Conservation (phyloP, 345 rosid species). For the Xanthoceras sorbifolium region DNA sequence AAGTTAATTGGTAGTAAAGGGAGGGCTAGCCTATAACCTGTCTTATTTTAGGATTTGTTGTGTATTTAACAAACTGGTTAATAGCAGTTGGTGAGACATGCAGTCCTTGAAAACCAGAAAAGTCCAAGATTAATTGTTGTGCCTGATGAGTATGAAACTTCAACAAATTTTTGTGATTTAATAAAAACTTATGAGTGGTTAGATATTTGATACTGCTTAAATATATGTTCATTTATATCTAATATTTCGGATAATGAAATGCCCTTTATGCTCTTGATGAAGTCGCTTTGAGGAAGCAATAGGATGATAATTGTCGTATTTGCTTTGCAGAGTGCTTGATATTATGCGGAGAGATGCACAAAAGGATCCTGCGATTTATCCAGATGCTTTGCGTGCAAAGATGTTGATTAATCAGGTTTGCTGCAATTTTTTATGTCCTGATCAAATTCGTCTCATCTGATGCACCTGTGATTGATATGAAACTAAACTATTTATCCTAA, state of each 20-base stretch:
- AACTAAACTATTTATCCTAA: background rate
- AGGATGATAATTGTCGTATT: conserved; percentile 9
- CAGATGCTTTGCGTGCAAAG: conserved; percentile 74
- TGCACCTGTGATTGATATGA: conserved; percentile 16
- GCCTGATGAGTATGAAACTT: background rate
- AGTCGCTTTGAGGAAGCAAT: conserved; percentile 1
- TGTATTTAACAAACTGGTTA: background rate
- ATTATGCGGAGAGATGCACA: conserved; percentile 82
- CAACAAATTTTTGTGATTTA: background rate
- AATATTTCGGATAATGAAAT: conserved; percentile 12
- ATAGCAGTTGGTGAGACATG: background rate
- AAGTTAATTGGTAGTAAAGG: background rate
- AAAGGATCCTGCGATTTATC: conserved; percentile 66
- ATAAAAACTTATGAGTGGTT: background rate
- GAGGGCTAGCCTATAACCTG: background rate
- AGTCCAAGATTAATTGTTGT: background rate
- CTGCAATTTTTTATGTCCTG: conserved; percentile 3
- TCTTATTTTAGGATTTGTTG: background rate
- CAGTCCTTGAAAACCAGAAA: conserved; percentile 9
- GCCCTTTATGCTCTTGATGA: background rate
- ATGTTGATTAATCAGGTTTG: conserved; percentile 66
- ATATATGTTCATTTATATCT: background rate
- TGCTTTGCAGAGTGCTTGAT: conserved; percentile 69
- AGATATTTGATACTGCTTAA: background rate
- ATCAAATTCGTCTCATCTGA: background rate